Evolutionary conservation across 108 stramenopile genomes (phyloP).

Genomic region (Nitzschia palea): DNA sequence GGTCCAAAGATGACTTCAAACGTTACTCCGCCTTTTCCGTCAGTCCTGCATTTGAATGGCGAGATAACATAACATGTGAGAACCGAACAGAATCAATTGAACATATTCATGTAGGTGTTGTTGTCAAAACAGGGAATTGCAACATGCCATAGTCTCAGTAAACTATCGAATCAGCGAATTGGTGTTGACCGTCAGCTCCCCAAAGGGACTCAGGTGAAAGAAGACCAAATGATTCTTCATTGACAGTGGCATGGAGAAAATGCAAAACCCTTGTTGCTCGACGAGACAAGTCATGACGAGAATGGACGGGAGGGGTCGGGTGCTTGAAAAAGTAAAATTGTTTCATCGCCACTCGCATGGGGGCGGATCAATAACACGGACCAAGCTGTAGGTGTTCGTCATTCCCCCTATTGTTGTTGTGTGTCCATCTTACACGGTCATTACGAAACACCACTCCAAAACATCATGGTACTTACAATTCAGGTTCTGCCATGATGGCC

Average conservation of each 20-base stretch:
- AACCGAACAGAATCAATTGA: neutral
- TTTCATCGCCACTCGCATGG: constrained; percentile 82
- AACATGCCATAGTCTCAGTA: constrained; percentile 51
- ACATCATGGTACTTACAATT: constrained; percentile 64
- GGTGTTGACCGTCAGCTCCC: constrained; percentile 77
- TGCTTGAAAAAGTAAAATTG: constrained; percentile 52
- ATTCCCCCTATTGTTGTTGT: constrained; percentile 48
- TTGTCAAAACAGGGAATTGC: constrained; percentile 3
- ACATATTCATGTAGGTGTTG: no score
- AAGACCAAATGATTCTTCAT: constrained; percentile 71
- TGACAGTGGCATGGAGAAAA: constrained; percentile 3
- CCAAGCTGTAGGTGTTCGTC: constrained; percentile 63
- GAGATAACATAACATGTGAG: constrained; percentile 9
- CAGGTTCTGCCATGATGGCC: constrained; percentile 82
- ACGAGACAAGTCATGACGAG: no score
- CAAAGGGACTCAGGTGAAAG: constrained; percentile 74
- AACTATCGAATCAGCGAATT: constrained; percentile 73
- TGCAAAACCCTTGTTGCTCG: constrained; percentile 1
- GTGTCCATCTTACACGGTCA: constrained; percentile 48
- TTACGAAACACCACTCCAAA: constrained; percentile 8
- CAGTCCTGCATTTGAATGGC: constrained; percentile 41
- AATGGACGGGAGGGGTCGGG: constrained; percentile 53
- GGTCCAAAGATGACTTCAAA: constrained; percentile 99
- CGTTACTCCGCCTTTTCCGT: constrained; percentile 53
- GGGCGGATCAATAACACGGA: constrained; percentile 87